A percentile compares a stretch with the other conserved stretches of the same genome.
phyloP scores from a whole-genome alignment of 345 rosid genomes.

The Acer negundo region DNA sequence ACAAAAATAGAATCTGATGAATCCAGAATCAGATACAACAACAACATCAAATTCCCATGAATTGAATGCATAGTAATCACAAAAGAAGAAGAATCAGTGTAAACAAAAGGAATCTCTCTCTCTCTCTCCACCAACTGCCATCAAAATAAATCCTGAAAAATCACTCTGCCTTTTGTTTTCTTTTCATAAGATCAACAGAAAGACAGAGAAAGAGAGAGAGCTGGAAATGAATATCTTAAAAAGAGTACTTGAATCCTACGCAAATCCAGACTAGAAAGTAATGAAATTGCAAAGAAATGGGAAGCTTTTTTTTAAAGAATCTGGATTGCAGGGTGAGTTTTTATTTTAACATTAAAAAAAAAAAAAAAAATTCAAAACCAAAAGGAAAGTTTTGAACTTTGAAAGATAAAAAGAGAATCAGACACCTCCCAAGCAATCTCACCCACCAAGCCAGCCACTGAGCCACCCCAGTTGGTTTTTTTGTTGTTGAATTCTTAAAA shows the following conservation, averaged over 20 bases:
- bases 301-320: conserved; percentile 13
- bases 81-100: conserved; percentile 14
- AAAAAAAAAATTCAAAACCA: neutral
- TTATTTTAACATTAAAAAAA: conserved; percentile 13
- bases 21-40: conserved; percentile 40
- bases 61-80: conserved; percentile 27
- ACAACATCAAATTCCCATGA: conserved; percentile 33
- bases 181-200: neutral
- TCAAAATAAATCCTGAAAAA: conserved; percentile 29
- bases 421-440: neutral
- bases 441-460: neutral
- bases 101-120: conserved; percentile 19
- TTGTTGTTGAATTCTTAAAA: conserved; percentile 26
- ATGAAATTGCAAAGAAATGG: conserved; percentile 13
- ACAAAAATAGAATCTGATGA: conserved; percentile 35
- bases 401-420: neutral
- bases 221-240: neutral
- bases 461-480: neutral
- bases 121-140: conserved; percentile 27
- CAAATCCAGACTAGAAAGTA: conserved; percentile 23
- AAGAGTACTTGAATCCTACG: conserved; percentile 35
- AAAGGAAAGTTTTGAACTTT: neutral
- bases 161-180: neutral
- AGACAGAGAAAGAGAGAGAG: conserved; percentile 20
- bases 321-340: neutral